phyloP scores from a whole-genome alignment of 2,329 filamentous ascomycete genomes.

The Alternaria arbusti region DNA sequence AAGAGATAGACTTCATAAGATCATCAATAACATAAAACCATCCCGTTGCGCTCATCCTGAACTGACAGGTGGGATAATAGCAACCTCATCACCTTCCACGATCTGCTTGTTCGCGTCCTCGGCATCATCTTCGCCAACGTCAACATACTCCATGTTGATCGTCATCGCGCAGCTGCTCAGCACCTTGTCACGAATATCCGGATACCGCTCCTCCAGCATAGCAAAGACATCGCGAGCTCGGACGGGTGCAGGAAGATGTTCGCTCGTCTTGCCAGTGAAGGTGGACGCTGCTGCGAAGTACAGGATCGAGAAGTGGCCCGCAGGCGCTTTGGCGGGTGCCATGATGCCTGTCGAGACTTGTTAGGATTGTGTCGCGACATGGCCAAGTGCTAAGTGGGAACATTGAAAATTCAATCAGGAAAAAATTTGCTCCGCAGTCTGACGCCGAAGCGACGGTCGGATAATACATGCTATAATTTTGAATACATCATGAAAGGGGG shows the following conservation, averaged over 20 bases:
- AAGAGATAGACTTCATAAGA: neutral
- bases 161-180: conserved; percentile 77
- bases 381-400: neutral
- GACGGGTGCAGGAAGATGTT: conserved; percentile 71
- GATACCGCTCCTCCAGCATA: conserved; percentile 72
- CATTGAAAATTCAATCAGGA: conserved; percentile 33
- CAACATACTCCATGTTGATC: conserved; percentile 81
- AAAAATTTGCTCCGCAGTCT: conserved; percentile 43
- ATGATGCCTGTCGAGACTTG: conserved; percentile 32
- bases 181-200: conserved; percentile 71
- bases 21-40: neutral
- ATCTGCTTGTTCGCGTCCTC: conserved; percentile 60
- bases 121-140: conserved; percentile 64
- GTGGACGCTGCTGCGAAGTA: conserved; percentile 81
- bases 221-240: conserved; percentile 67
- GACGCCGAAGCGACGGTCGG: conserved; percentile 44
- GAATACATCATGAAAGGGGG: conserved; percentile 43
- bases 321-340: conserved; percentile 56
- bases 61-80: conserved; percentile 86
- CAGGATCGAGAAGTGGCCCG: conserved; percentile 76
- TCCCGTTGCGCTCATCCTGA: conserved; percentile 59
- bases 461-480: conserved; percentile 59
- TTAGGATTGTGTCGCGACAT: conserved; percentile 18
- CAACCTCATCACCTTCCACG: conserved; percentile 79
- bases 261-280: conserved; percentile 71